Base-by-base conservation (phyloP, 2,329 filamentous ascomycete genomes). In the Camptophora hylomeconis region DNA sequence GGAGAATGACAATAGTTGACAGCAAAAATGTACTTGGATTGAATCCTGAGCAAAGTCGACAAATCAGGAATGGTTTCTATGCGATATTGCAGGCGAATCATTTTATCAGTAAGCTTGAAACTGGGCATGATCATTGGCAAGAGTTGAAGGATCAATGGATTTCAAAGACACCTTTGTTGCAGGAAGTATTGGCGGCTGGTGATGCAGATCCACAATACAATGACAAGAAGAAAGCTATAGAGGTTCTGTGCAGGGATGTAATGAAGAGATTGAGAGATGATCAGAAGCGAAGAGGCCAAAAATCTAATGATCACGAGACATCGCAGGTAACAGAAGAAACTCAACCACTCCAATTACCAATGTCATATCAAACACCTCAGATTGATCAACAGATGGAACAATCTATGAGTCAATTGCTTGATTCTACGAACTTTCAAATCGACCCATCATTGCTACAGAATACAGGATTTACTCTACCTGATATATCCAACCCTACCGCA, bases 191-290 rank as follows among this genome's bases (percentile, higher is more conserved):
- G 6, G 58, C 60, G 0, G 54, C 58, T 0, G 63, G 60, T 3
- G 55, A 61, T 9, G 51, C 58, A 2, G 69, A 75, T 37, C 61
- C 67, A 2, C 56, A 65, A 13, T 61, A 72, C 31, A 45, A 54
- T 13, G 53, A 60, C 24, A 80, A 74, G 48, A 48, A 70, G 18
- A 74, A 69, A 40, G 77, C 77, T 2, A 51, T 86, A 25, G 77
- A 86, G 37, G 62, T 79, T 0, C 56, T 89, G 3, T 78, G 77
- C 29, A 67, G 74, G 28, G 80, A 87, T 52, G 76, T 82, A 11
- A 75, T 81, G 66, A 86, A 86, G 54, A 66, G 81, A 26, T 63
- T 79, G 30, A 69, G 76, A 19, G 76, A 82, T 43, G 75, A 80
- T 39, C 67, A 70, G 35, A 40, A 57, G 57, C 9, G 58, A 56